phyloP scores from a whole-genome alignment of 768 basidiomycete species.

The Strobilomyces echinocephalus region DNA sequence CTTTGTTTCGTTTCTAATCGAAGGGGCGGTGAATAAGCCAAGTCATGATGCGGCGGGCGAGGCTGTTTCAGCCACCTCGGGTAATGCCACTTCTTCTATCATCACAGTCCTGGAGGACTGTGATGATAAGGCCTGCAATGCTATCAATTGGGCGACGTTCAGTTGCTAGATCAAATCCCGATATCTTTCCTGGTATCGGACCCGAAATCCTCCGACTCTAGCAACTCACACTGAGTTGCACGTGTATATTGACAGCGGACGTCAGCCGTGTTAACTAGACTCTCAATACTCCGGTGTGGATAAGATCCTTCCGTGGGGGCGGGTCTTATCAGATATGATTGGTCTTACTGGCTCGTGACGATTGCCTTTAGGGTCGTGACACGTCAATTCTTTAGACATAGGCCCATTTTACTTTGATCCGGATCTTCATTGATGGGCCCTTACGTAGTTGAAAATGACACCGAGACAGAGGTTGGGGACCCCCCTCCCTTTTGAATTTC shows the following conservation, averaged over 20 bases:
- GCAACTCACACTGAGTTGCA: neutral
- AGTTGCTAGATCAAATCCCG: too few species aligned
- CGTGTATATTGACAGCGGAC: neutral
- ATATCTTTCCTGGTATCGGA: neutral
- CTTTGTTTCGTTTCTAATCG: neutral
- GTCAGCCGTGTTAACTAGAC: neutral
- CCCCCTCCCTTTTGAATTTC: neutral
- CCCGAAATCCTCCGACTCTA: neutral
- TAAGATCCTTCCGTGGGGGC: slow-evolving; percentile 16
- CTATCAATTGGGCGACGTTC: neutral
- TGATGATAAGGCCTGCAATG: neutral
- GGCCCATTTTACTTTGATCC: neutral
- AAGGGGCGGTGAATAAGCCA: neutral
- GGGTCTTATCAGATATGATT: slow-evolving; percentile 1
- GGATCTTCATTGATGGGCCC: neutral
- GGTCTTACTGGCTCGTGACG: neutral
- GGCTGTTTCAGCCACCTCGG: neutral
- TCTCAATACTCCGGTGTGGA: neutral
- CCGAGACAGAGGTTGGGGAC: slow-evolving; percentile 5
- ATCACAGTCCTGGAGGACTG: neutral
- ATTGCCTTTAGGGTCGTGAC: neutral
- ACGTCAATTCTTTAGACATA: neutral
- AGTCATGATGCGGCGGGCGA: neutral
- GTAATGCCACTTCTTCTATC: neutral
- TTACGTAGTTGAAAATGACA: neutral